Conservation (phyloP, 2,329 filamentous ascomycete species). For the Nigrospora sphaerica region DNA sequence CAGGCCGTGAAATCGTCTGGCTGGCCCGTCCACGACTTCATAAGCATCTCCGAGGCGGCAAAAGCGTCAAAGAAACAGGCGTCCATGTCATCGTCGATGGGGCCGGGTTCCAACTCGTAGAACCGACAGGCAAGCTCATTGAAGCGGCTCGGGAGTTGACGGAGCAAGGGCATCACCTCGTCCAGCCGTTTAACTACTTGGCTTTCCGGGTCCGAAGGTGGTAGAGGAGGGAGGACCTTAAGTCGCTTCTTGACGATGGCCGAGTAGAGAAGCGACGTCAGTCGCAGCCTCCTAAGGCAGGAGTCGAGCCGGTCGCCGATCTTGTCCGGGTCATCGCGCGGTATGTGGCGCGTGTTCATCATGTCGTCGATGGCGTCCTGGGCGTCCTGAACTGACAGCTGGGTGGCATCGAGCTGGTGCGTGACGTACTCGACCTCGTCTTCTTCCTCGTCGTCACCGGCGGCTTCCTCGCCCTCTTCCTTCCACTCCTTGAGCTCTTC, state of each 20-base stretch:
- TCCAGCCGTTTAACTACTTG: constrained; percentile 41
- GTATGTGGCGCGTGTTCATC: constrained; percentile 58
- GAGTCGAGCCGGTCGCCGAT: constrained; percentile 60
- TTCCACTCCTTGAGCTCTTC: constrained; percentile 86
- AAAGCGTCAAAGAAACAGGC: constrained; percentile 55
- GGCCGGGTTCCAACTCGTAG: constrained; percentile 57
- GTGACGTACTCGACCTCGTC: constrained; percentile 34
- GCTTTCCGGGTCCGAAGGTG: constrained; percentile 21
- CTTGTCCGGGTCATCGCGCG: constrained; percentile 53
- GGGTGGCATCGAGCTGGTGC: constrained; percentile 20
- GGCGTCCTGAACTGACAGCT: constrained; percentile 43
- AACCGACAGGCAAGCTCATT: constrained; percentile 66
- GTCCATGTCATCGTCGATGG: constrained; percentile 52
- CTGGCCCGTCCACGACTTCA: constrained; percentile 53
- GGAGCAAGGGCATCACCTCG: constrained; percentile 46
- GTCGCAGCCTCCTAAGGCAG: constrained; percentile 57
- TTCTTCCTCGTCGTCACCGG: constrained; percentile 29
- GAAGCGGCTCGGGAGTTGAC: constrained; percentile 56
- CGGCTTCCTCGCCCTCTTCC: constrained; percentile 41
- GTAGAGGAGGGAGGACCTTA: constrained; percentile 44
- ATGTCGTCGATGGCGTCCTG: constrained; percentile 61
- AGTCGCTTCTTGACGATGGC: constrained; percentile 64
- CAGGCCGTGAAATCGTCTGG: constrained; percentile 74
- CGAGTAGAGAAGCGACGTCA: constrained; percentile 61
- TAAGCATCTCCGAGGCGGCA: constrained; percentile 46